Conservation (phyloP, 169 alveolate genomes). For the Plasmodium gallinaceum region DNA sequence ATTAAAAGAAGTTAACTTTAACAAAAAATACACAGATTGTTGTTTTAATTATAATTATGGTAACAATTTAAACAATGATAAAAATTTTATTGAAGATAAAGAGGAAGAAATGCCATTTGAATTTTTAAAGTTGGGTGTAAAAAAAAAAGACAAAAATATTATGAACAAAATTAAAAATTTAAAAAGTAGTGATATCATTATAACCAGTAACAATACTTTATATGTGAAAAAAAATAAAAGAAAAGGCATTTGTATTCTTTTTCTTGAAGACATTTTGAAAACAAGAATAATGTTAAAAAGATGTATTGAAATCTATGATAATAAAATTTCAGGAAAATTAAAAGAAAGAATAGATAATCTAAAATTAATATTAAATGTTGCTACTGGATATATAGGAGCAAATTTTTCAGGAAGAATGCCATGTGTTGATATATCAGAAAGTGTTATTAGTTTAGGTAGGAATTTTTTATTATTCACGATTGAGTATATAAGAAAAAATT, state of each 20-base stretch:
- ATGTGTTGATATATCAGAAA: conserved; percentile 96
- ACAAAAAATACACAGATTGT: background rate
- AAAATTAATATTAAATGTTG: conserved; percentile 77
- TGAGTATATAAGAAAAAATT: conserved; percentile 89
- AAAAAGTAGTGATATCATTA: conserved; percentile 55
- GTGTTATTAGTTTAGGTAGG: conserved; percentile 97
- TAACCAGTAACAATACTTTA: conserved; percentile 79
- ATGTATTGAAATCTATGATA: conserved; percentile 58
- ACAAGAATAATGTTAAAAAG: conserved; percentile 78
- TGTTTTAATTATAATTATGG: background rate
- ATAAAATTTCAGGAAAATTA: conserved; percentile 14
- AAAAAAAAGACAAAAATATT: conserved; percentile 9
- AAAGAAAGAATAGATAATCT: conserved; percentile 63
- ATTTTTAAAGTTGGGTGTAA: conserved; percentile 43
- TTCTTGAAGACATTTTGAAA: conserved; percentile 76
- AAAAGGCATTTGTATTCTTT: conserved; percentile 77
- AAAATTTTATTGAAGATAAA: background rate
- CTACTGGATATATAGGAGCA: conserved; percentile 92
- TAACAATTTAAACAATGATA: background rate
- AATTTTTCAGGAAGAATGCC: conserved; percentile 97
- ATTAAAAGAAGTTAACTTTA: background rate
- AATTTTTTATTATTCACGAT: conserved; percentile 93
- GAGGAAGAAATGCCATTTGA: conserved; percentile 20
- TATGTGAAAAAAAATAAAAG: conserved; percentile 76
- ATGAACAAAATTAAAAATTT: conserved; percentile 24